These are phyloP conservation scores for Pichia sp. DNA, from an alignment of 1,139 yeast species.

Conservation along the genomic window DNA sequence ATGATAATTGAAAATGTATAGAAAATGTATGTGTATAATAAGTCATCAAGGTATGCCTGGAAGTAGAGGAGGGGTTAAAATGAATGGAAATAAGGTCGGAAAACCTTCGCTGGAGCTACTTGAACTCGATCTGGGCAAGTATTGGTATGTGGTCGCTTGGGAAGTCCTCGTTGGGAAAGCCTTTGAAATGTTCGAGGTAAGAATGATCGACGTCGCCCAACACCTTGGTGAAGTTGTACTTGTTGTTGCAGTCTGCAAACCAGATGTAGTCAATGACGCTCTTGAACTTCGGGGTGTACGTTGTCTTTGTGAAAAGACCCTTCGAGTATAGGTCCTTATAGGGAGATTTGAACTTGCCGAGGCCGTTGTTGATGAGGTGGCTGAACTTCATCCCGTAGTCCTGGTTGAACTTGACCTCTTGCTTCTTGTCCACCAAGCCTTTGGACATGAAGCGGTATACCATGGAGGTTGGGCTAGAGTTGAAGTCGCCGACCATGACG, in stretches of 20 bases:
- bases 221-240: slow-evolving; percentile 30
- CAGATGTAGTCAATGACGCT: slow-evolving; percentile 59
- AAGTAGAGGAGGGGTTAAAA: neutral
- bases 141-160: slow-evolving; percentile 45
- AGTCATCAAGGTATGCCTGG: neutral
- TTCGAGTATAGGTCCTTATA: slow-evolving; percentile 26
- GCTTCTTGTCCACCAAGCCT: slow-evolving; percentile 23
- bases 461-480: slow-evolving; percentile 46
- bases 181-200: slow-evolving; percentile 25
- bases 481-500: slow-evolving; percentile 46
- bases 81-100: neutral
- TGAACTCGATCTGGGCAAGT: slow-evolving; percentile 28
- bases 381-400: slow-evolving; percentile 23
- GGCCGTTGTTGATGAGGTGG: slow-evolving; percentile 25
- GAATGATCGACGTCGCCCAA: slow-evolving; percentile 30
- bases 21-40: neutral
- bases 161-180: slow-evolving; percentile 41
- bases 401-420: slow-evolving; percentile 13
- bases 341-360: slow-evolving; percentile 29
- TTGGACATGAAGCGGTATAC: slow-evolving; percentile 44
- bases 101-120: neutral
- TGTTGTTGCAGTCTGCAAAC: slow-evolving; percentile 38
- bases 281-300: slow-evolving; percentile 46
- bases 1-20: neutral
- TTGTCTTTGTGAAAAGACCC: slow-evolving; percentile 40